phyloP scores from a whole-genome alignment of 208 protist species.

The Polymyxa betae region DNA sequence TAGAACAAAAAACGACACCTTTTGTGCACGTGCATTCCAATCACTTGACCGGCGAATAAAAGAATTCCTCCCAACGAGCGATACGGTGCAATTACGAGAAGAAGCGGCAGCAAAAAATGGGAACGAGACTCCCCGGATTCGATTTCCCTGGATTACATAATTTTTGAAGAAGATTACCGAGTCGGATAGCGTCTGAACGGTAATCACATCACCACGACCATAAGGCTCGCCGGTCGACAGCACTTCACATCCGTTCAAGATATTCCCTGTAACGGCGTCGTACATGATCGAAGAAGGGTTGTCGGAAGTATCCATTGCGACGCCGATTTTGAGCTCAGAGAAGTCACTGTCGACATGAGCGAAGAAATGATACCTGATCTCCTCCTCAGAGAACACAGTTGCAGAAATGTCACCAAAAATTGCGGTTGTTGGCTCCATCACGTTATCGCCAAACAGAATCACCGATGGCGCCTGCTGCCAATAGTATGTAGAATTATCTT shows the following conservation, averaged over 20 bases:
- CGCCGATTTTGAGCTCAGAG: neutral
- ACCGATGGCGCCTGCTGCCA: neutral
- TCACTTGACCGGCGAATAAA: neutral
- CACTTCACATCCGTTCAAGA: neutral
- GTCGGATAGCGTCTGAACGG: neutral
- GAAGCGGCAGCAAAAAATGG: neutral
- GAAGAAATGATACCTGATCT: neutral
- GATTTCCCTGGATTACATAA: neutral
- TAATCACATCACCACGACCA: conserved; percentile 9
- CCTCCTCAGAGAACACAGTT: neutral
- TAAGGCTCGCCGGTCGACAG: neutral
- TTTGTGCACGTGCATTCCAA: conserved; percentile 11
- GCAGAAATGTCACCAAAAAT: neutral
- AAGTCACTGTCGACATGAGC: neutral
- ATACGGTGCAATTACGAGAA: neutral
- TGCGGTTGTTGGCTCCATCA: neutral
- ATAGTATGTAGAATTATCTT: too few species aligned
- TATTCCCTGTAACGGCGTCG: neutral
- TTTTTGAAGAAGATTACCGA: conserved; percentile 25
- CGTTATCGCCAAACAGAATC: neutral
- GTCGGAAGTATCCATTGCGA: too few species aligned
- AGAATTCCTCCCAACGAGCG: neutral
- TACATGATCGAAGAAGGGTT: too few species aligned
- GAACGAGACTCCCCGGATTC: neutral
- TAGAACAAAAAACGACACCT: neutral